Conservation (phyloP, 1,284 basidiomycete species). For the Naganishia sp. region DNA sequence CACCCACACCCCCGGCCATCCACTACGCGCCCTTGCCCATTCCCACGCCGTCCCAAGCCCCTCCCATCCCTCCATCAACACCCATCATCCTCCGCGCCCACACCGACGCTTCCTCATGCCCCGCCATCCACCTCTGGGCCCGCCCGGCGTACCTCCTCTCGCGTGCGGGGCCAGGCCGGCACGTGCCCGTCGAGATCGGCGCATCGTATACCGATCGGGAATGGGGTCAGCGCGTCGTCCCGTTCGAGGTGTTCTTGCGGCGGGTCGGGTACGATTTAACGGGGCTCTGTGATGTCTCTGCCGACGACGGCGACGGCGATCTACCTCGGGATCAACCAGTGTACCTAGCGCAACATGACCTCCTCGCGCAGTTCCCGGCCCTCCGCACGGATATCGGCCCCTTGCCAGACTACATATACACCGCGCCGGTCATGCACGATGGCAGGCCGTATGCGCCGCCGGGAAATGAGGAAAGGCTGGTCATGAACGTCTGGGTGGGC, state of each 20-base stretch:
- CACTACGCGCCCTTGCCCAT: slow-evolving; percentile 45
- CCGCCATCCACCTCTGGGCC: slow-evolving; percentile 62
- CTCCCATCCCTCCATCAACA: slow-evolving; percentile 58
- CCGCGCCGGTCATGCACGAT: neutral
- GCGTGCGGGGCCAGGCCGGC: slow-evolving; percentile 70
- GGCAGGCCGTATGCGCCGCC: slow-evolving; percentile 66
- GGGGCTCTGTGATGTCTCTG: neutral
- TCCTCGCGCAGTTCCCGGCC: slow-evolving; percentile 79
- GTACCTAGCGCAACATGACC: slow-evolving; percentile 91
- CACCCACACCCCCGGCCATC: slow-evolving; percentile 25
- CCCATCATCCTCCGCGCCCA: slow-evolving; percentile 76
- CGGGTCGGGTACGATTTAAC: slow-evolving; percentile 58
- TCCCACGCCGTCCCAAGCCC: slow-evolving; percentile 43
- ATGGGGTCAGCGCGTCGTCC: slow-evolving; percentile 80
- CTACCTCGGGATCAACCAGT: slow-evolving; percentile 43
- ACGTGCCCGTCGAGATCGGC: slow-evolving; percentile 90
- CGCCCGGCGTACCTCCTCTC: slow-evolving; percentile 66
- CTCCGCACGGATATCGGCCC: slow-evolving; percentile 69
- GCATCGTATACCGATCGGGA: slow-evolving; percentile 73
- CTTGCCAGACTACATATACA: slow-evolving; percentile 83
- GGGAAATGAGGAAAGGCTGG: slow-evolving; percentile 65
- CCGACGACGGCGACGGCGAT: slow-evolving; percentile 6
- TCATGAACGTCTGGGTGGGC: slow-evolving; percentile 88
- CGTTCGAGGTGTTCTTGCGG: slow-evolving; percentile 73
- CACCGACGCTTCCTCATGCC: slow-evolving; percentile 68